Conservation (phyloP, 2,329 filamentous ascomycete species). For the Cadophora sp. region DNA sequence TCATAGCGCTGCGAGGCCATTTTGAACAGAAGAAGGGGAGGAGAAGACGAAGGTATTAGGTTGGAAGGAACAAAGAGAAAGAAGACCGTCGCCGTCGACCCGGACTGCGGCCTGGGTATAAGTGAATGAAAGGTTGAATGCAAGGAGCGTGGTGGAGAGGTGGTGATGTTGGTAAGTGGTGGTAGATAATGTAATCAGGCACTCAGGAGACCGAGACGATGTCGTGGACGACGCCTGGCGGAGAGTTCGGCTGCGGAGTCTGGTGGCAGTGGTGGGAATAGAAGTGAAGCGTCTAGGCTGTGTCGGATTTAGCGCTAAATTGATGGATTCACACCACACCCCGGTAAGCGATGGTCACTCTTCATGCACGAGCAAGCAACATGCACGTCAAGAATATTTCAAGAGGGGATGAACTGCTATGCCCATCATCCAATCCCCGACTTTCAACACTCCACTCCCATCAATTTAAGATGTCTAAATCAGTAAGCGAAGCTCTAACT, state of each 20-base stretch:
- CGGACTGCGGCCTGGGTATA: constrained; percentile 31
- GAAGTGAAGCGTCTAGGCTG: background rate
- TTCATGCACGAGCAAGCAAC: constrained; percentile 11
- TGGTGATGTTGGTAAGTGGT: constrained; percentile 19
- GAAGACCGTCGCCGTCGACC: constrained; percentile 26
- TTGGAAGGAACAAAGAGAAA: constrained; percentile 37
- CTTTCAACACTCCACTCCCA: background rate
- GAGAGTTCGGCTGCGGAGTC: background rate
- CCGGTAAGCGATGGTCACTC: background rate
- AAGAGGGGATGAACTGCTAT: constrained; percentile 15
- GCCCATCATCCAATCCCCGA: background rate
- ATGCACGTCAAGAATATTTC: constrained; percentile 21
- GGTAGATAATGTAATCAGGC: constrained; percentile 8
- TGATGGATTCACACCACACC: background rate
- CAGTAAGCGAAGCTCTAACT: constrained; percentile 35
- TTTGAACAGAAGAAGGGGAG: constrained; percentile 12
- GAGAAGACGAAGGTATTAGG: constrained; percentile 9
- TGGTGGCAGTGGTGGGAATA: background rate
- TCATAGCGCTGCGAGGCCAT: constrained; percentile 56
- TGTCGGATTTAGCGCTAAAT: background rate
- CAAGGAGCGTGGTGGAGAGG: constrained; percentile 16
- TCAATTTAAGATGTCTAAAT: constrained; percentile 41
- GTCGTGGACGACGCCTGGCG: background rate
- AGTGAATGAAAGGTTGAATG: constrained; percentile 29
- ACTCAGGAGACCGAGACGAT: background rate